Percentiles rank a stretch among this genome's conserved stretches.
These are phyloP conservation scores for Podospora bellae-mahoneyi DNA, from an alignment of 495 filamentous ascomycete genomes.

Conservation along the genomic window DNA sequence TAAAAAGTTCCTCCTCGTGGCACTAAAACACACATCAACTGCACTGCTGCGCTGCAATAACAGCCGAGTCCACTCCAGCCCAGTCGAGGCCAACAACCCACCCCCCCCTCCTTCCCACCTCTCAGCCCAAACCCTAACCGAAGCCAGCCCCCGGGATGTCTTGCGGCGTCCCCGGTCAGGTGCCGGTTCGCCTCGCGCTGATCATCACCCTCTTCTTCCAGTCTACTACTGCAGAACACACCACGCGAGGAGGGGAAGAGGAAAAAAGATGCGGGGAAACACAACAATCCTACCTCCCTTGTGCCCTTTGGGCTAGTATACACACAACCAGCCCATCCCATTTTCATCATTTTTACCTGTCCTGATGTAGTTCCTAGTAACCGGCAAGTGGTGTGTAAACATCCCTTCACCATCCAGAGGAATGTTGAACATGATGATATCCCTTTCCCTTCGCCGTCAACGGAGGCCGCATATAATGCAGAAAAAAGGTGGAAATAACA, in stretches of 20 bases:
- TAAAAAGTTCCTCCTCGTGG: not conserved
- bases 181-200: not conserved
- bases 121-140: not conserved
- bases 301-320: not conserved
- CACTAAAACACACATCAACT: not conserved
- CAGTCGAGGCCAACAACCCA: not conserved
- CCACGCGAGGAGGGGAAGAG: not conserved
- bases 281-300: not conserved
- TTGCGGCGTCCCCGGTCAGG: not conserved
- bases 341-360: not conserved
- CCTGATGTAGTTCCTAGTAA: not conserved
- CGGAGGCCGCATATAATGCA: too few relatives aligned
- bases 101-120: too few relatives aligned
- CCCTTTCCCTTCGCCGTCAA: too few relatives aligned
- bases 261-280: not conserved
- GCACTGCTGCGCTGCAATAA: not conserved
- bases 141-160: not conserved
- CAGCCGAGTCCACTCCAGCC: not conserved
- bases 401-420: too few relatives aligned
- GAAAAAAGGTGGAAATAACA: too few relatives aligned
- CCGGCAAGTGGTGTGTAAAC: too few relatives aligned
- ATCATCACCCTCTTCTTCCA: not conserved
- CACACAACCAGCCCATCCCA: too few relatives aligned
- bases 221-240: not conserved
- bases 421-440: too few relatives aligned